phyloP scores from a whole-genome alignment of 2,329 filamentous ascomycete genomes.

The Blumeria hordei region DNA sequence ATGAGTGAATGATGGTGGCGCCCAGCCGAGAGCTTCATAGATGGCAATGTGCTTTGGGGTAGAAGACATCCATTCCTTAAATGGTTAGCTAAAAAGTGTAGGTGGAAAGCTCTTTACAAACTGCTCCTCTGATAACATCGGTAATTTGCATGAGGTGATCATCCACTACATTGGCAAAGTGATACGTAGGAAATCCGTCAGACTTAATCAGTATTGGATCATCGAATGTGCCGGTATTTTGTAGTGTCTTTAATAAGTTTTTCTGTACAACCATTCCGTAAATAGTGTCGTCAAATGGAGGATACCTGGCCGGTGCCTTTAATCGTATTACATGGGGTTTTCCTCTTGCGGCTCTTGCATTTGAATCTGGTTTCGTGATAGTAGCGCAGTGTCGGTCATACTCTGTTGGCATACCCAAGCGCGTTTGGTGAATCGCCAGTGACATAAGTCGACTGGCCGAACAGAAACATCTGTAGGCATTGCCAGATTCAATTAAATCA shows the following conservation, averaged over 20 bases:
- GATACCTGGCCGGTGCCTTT: constrained; percentile 34
- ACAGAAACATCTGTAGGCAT: constrained; percentile 90
- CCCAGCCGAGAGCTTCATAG: constrained; percentile 59
- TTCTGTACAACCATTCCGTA: constrained; percentile 41
- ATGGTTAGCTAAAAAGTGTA: neutral
- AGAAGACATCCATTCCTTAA: constrained; percentile 78
- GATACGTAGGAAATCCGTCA: constrained; percentile 85
- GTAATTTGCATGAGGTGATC: constrained; percentile 91
- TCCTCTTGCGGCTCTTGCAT: constrained; percentile 40
- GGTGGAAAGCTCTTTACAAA: constrained; percentile 17
- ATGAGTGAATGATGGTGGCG: constrained; percentile 52
- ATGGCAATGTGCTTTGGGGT: constrained; percentile 56
- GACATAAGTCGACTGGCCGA: constrained; percentile 42
- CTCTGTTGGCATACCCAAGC: constrained; percentile 30
- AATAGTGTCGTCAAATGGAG: constrained; percentile 50
- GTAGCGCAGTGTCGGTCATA: constrained; percentile 53
- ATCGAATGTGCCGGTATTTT: constrained; percentile 24
- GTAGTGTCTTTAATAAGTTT: constrained; percentile 1
- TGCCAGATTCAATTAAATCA: constrained; percentile 40
- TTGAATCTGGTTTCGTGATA: constrained; percentile 41
- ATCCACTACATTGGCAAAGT: constrained; percentile 91
- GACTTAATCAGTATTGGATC: constrained; percentile 81
- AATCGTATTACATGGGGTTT: constrained; percentile 60
- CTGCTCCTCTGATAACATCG: constrained; percentile 74
- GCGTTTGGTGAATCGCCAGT: constrained; percentile 37